Evolutionary conservation across 768 basidiomycete genomes (phyloP).

Genomic region (Epithele typhae): DNA sequence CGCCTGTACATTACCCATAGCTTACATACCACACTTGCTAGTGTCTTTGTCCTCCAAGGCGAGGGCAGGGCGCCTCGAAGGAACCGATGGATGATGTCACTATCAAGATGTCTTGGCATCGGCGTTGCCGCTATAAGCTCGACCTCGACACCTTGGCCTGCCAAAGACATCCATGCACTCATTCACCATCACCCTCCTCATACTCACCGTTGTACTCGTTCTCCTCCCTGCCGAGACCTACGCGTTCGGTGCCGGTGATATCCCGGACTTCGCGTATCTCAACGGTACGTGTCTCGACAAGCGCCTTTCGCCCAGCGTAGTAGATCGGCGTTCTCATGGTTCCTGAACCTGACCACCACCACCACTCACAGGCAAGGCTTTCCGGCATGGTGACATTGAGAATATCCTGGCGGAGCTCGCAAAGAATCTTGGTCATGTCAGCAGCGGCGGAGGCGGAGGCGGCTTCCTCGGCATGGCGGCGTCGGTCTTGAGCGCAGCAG

Average conservation of each 20-base stretch:
- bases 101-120: constrained; percentile 14
- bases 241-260: constrained; percentile 64
- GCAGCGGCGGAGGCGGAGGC: constrained; percentile 37
- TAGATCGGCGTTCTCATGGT: too few relatives aligned
- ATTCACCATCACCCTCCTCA: constrained; percentile 18
- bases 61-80: not conserved
- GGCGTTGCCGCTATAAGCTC: constrained; percentile 3
- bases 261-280: constrained; percentile 67
- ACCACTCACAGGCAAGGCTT: constrained; percentile 52
- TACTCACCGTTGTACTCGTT: constrained; percentile 27
- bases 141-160: too few relatives aligned
- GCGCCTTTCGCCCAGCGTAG: not conserved
- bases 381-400: constrained; percentile 75
- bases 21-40: constrained; percentile 2
- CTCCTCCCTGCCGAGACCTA: constrained; percentile 41
- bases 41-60: too few relatives aligned
- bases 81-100: constrained; percentile 9
- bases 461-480: constrained; percentile 50
- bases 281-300: constrained; percentile 34
- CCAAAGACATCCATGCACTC: constrained; percentile 18
- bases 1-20: constrained; percentile 12
- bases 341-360: not conserved
- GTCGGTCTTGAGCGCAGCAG: constrained; percentile 38
- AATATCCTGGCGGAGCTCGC: constrained; percentile 56
- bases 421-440: constrained; percentile 47